Conservation (phyloP, 306 rosid genomes). For the Macrotyloma uniflorum region DNA sequence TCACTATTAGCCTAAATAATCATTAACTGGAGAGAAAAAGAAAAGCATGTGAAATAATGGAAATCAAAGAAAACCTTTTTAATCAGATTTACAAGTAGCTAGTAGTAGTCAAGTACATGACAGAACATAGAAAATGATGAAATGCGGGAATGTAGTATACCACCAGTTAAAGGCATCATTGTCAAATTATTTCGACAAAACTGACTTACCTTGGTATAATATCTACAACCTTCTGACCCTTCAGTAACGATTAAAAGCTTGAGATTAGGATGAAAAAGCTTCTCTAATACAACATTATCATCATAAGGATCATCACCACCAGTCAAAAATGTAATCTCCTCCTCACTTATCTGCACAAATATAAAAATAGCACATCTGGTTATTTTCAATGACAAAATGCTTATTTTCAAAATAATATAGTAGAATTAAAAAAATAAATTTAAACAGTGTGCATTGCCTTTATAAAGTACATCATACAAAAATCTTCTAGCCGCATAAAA, state of each 20-base stretch:
- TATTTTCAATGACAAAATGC: neutral
- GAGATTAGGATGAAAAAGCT: slow-evolving; percentile 74
- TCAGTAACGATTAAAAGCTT: slow-evolving; percentile 78
- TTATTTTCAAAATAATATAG: slow-evolving; percentile 10
- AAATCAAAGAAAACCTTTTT: neutral
- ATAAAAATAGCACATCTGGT: slow-evolving; percentile 3
- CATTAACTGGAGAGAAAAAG: neutral
- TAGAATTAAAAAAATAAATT: neutral
- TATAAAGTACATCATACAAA: neutral
- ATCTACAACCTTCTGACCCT: slow-evolving; percentile 88
- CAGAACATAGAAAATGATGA: slow-evolving; percentile 17
- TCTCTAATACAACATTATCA: slow-evolving; percentile 64
- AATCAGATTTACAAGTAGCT: slow-evolving; percentile 6
- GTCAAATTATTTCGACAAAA: slow-evolving; percentile 12
- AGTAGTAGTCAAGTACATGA: neutral
- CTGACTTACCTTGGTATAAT: slow-evolving; percentile 67
- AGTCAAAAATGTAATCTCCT: slow-evolving; percentile 73
- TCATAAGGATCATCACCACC: slow-evolving; percentile 75
- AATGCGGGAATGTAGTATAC: neutral
- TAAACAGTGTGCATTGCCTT: neutral
- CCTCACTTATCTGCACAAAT: slow-evolving; percentile 75
- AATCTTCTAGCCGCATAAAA: neutral
- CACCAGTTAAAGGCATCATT: neutral
- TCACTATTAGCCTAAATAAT: neutral
- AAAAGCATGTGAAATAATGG: neutral